Evolutionary conservation across 116 monocot species (phyloP), one percentile per base, ranked within the genome.

Genomic region (Iris pallida): DNA sequence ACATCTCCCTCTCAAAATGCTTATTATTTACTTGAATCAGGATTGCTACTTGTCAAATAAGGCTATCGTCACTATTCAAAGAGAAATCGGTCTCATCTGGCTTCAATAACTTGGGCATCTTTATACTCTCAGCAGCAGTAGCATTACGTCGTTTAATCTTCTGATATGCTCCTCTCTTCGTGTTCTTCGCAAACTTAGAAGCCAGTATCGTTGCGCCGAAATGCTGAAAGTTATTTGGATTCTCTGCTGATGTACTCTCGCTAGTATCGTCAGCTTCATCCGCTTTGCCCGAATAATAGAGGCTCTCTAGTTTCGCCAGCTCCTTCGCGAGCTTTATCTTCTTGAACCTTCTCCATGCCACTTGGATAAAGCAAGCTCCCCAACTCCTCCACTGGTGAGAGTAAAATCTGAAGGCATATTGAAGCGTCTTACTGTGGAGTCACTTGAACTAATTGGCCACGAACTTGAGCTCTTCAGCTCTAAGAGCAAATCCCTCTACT

Each of bases 81-180:
- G 72, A 72, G 54, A 72, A 64, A 64, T 72, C 72, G 45, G 72
- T 63, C 19, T 72, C 72, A 55, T 63, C 63, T 10, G 63, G 72
- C 17, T 55, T 72, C 12, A 63, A 54, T 43, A 64, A 45, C 55
- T 72, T 72, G 7, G 44, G 12, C 63, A 64, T 16, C 45, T 57
- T 42, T 7, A 43, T 10, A 7, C 57, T 43, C 6, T 52, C 62
- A 5, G 16, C 49, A 44, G 42, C 59, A 63, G 9, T 20, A 12
- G 40, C 15, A 42, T 51, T 72, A 18, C 60, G 63, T 13, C 42
- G 15, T 63, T 56, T 64, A 1, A 15, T 15, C 45, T 45, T 63
- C 41, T 41, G 60, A 12, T 63, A 17, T 6, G 42, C 42, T 6
- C 63, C 72, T 44, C 72, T 14, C 6, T 54, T 52, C 4, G 72